phyloP scores from a whole-genome alignment of 164 flowering plant genomes.

The Macadamia tetraphylla region DNA sequence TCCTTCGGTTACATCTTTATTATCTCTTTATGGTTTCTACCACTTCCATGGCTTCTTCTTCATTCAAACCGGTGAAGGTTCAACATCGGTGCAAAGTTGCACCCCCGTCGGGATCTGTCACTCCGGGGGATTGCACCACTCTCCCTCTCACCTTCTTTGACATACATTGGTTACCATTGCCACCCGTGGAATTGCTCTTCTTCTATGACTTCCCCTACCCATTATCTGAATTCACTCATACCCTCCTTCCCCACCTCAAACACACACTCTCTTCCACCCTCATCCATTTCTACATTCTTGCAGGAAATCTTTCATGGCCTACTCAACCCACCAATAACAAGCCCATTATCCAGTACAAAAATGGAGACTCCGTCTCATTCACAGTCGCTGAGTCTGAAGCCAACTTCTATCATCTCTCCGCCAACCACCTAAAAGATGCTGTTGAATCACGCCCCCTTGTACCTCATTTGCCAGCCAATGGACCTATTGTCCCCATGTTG shows the following conservation, averaged over 20 bases:
- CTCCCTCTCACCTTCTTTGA: slow-evolving; percentile 30
- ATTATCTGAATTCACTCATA: no score
- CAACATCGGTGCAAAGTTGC: neutral
- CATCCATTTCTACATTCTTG: neutral
- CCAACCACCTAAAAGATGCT: neutral
- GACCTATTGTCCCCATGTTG: neutral
- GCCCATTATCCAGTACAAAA: slow-evolving; percentile 19
- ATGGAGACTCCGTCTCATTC: slow-evolving; percentile 13
- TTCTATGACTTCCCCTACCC: slow-evolving; percentile 10
- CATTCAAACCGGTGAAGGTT: neutral
- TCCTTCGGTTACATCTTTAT: no score
- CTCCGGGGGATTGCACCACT: neutral
- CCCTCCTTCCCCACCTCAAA: no score
- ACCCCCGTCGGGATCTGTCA: neutral
- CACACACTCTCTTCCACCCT: no score
- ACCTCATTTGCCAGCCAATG: neutral
- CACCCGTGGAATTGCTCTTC: slow-evolving; percentile 12
- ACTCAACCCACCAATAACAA: neutral
- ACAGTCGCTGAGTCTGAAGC: neutral
- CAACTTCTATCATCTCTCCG: neutral
- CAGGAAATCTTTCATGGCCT: slow-evolving; percentile 8
- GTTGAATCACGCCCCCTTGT: neutral
- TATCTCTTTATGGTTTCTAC: no score
- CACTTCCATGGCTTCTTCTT: no score
- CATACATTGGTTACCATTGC: slow-evolving; percentile 20